phyloP scores from a whole-genome alignment of 2,329 filamentous ascomycete genomes.

The Calonectria henricotiae region DNA sequence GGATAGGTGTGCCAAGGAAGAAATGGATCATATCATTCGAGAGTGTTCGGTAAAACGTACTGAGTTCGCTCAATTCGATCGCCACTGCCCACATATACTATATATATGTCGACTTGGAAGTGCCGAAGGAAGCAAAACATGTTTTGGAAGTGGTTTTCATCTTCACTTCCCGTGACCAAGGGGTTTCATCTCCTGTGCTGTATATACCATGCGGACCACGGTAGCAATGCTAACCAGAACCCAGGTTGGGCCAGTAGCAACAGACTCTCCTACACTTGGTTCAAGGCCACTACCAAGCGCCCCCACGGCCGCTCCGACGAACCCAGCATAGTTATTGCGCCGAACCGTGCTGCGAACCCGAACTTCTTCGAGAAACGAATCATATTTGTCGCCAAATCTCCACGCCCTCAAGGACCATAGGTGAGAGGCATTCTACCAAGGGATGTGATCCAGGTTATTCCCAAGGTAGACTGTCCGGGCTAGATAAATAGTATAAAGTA shows the following conservation, averaged over 20 bases:
- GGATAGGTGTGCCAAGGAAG: not conserved
- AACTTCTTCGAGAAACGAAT: slow-evolving; percentile 30
- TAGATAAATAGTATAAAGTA: slow-evolving; percentile 45
- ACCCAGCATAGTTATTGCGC: slow-evolving; percentile 31
- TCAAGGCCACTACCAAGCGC: slow-evolving; percentile 39
- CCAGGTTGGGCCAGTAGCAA: slow-evolving; percentile 42
- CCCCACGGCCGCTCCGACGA: slow-evolving; percentile 42
- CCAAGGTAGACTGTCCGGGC: slow-evolving; percentile 41
- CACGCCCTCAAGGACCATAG: slow-evolving; percentile 32
- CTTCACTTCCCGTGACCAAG: slow-evolving; percentile 40
- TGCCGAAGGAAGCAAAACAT: slow-evolving; percentile 38
- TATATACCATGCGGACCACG: not conserved
- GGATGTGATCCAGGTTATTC: slow-evolving; percentile 40
- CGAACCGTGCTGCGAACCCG: slow-evolving; percentile 36
- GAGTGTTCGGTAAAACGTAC: slow-evolving; percentile 32
- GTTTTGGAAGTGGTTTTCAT: slow-evolving; percentile 38
- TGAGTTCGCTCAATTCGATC: slow-evolving; percentile 39
- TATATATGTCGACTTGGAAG: slow-evolving; percentile 43
- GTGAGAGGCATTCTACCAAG: slow-evolving; percentile 38
- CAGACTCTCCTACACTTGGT: slow-evolving; percentile 42
- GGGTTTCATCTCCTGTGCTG: not conserved
- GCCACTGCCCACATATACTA: slow-evolving; percentile 38
- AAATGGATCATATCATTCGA: slow-evolving; percentile 30
- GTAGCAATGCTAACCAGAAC: not conserved
- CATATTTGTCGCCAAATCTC: not conserved